phyloP scores from a whole-genome alignment of 2,329 filamentous ascomycete species.

The Colletotrichum gloeosporioides region DNA sequence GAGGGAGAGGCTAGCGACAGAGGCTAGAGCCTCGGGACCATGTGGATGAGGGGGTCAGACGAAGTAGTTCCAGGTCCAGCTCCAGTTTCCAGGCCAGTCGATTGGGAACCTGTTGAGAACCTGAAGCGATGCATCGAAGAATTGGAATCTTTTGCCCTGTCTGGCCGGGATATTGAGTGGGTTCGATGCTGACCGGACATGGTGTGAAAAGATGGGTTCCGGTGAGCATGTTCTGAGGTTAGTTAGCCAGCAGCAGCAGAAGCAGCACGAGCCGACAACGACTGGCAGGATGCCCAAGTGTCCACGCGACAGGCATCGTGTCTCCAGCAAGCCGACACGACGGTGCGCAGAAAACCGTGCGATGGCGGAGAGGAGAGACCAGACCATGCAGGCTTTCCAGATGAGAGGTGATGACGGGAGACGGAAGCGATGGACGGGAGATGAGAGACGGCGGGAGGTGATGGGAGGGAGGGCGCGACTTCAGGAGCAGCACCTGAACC shows the following conservation, averaged over 20 bases:
- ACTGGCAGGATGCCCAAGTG: not conserved
- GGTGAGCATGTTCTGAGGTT: not conserved
- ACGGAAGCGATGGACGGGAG: not conserved
- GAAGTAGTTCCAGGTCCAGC: slow-evolving; percentile 10
- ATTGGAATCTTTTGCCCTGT: slow-evolving; percentile 4
- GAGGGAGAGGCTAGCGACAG: not conserved
- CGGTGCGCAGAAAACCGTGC: slow-evolving; percentile 1
- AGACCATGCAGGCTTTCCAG: not conserved
- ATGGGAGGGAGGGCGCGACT: not conserved
- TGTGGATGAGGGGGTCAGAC: slow-evolving; percentile 16
- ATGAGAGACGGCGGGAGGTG: not conserved
- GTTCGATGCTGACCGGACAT: not conserved
- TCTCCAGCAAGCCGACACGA: not conserved
- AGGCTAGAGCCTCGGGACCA: slow-evolving; percentile 10
- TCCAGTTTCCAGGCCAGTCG: slow-evolving; percentile 13
- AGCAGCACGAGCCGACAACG: not conserved
- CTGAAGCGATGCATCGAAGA: slow-evolving; percentile 5
- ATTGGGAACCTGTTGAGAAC: not conserved
- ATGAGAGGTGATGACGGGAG: not conserved
- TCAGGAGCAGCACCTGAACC: not conserved
- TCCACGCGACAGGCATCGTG: slow-evolving; percentile 10
- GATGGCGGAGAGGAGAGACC: not conserved
- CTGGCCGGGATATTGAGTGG: not conserved
- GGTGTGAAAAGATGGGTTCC: not conserved
- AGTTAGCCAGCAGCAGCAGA: not conserved